A percentile compares a stretch with the other conserved stretches of the same genome.
phyloP scores from a whole-genome alignment of 1,139 yeast species.

The Diutina pseudorugosa region DNA sequence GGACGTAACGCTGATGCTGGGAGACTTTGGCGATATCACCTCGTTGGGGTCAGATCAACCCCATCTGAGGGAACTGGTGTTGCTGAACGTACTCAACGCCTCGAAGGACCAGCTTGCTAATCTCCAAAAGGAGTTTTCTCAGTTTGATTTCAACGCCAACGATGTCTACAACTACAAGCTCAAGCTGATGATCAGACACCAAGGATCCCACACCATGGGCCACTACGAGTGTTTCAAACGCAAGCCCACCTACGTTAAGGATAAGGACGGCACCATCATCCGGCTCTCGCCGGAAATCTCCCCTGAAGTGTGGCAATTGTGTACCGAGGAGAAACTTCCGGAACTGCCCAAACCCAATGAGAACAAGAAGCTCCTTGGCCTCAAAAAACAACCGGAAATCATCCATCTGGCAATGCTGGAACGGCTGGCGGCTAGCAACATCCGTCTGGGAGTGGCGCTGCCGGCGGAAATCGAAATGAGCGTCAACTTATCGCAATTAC shows the following conservation, averaged over 20 bases:
- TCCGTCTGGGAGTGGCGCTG: conserved; percentile 3
- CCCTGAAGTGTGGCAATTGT: neutral
- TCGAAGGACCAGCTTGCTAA: conserved; percentile 27
- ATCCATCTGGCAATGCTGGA: neutral
- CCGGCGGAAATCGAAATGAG: neutral
- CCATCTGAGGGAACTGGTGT: neutral
- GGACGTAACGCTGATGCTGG: neutral
- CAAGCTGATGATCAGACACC: conserved; percentile 68
- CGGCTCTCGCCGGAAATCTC: neutral
- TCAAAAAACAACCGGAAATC: neutral
- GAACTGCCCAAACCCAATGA: neutral
- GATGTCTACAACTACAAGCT: conserved; percentile 44
- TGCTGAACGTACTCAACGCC: neutral
- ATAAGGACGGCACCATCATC: neutral
- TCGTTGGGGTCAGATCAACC: neutral
- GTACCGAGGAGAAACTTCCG: neutral
- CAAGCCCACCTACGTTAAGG: conserved; percentile 49
- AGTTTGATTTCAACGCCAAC: conserved; percentile 32
- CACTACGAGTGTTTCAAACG: conserved; percentile 76
- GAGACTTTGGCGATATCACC: neutral
- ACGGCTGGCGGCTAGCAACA: neutral
- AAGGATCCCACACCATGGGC: conserved; percentile 82
- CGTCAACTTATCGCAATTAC: neutral
- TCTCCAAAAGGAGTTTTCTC: conserved; percentile 25
- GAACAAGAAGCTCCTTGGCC: neutral